A percentile compares a stretch with the other conserved stretches of the same genome.
phyloP scores from a whole-genome alignment of 768 basidiomycete species.

The Leccinum aurantiacum region DNA sequence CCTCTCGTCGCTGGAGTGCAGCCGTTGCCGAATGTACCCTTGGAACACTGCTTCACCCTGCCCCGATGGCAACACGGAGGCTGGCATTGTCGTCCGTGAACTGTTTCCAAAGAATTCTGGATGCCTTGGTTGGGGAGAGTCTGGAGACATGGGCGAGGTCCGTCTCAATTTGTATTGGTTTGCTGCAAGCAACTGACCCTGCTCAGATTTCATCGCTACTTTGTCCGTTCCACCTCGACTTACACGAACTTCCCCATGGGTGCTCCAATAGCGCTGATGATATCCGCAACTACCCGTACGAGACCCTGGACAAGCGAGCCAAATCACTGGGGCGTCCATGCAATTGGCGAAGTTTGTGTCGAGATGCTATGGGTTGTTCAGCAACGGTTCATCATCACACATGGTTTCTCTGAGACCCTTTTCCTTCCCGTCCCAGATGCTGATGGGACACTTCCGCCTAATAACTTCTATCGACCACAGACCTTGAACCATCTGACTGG shows the following conservation, averaged over 20 bases:
- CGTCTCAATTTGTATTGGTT: conserved; percentile 7
- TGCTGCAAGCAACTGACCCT: neutral
- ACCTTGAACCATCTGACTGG: conserved; percentile 33
- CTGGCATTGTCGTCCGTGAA: conserved; percentile 95
- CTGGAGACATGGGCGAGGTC: conserved; percentile 92
- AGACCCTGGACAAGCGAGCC: conserved; percentile 83
- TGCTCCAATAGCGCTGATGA: conserved; percentile 68
- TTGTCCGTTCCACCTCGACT: conserved; percentile 68
- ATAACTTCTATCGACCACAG: conserved; percentile 65
- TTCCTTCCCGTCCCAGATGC: conserved; percentile 75
- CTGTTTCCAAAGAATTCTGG: conserved; percentile 82
- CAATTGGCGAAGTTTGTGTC: conserved; percentile 96
- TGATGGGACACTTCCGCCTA: conserved; percentile 63
- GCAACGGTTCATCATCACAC: conserved; percentile 72
- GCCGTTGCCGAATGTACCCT: conserved; percentile 92
- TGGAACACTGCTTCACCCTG: conserved; percentile 93
- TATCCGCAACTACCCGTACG: conserved; percentile 89
- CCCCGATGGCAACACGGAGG: conserved; percentile 94
- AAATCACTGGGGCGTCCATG: conserved; percentile 92
- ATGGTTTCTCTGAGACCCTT: conserved; percentile 75
- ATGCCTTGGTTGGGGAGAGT: conserved; percentile 94
- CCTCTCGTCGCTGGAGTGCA: conserved; percentile 6
- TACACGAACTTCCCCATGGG: conserved; percentile 91
- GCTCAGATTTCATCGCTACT: conserved; percentile 79
- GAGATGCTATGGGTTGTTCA: conserved; percentile 82